phyloP scores from a whole-genome alignment of 2,329 filamentous ascomycete genomes.

The Herpomyces periplanetae region DNA sequence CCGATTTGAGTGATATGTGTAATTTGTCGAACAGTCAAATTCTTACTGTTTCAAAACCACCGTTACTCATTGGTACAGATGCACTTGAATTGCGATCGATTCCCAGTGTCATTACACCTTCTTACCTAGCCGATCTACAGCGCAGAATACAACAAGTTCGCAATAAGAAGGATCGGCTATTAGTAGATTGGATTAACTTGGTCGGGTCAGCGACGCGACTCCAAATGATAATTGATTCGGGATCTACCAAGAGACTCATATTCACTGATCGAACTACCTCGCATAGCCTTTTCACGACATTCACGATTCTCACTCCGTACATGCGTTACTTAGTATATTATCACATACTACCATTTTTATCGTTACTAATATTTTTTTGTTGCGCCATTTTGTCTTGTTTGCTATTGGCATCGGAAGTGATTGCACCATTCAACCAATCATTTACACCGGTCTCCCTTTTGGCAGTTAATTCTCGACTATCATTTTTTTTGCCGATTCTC shows the following conservation, averaged over 20 bases:
- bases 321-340: constrained; percentile 40
- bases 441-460: constrained; percentile 26
- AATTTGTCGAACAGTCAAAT: constrained; percentile 20
- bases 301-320: constrained; percentile 31
- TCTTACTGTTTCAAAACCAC: constrained; percentile 7
- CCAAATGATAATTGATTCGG: constrained; percentile 49
- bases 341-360: constrained; percentile 25
- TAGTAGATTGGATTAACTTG: constrained; percentile 47
- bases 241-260: constrained; percentile 36
- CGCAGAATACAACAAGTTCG: constrained; percentile 39
- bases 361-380: constrained; percentile 21
- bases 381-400: constrained; percentile 34
- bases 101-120: constrained; percentile 56
- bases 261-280: constrained; percentile 14
- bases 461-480: too few species aligned
- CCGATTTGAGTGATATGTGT: constrained; percentile 46
- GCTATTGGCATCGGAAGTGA: constrained; percentile 70
- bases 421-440: constrained; percentile 38
- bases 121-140: constrained; percentile 65
- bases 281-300: constrained; percentile 12
- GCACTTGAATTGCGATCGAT: constrained; percentile 2
- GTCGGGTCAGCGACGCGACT: constrained; percentile 30
- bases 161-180: constrained; percentile 43
- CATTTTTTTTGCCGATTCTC: too few species aligned
- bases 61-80: constrained; percentile 4